Conservation (phyloP, 2,329 filamentous ascomycete species). For the Claviceps pazoutovae region DNA sequence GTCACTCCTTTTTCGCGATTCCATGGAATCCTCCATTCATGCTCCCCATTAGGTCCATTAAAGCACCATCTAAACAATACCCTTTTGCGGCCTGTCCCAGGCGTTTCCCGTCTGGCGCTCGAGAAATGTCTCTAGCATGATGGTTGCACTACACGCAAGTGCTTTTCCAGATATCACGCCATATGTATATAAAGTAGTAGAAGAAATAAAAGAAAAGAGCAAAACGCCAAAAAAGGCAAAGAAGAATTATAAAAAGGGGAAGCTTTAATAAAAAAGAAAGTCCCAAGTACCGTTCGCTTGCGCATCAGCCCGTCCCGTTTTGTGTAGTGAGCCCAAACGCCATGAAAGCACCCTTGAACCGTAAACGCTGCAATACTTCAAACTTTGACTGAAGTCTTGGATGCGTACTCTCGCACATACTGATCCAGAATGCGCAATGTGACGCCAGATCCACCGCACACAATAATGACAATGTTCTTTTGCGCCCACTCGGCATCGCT, state of each 20-base stretch:
- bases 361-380: slow-evolving; percentile 1
- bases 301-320: not conserved
- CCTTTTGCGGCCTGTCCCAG: no score
- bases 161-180: not conserved
- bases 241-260: no score
- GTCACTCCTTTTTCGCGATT: no score
- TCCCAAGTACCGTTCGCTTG: not conserved
- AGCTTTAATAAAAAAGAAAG: not conserved
- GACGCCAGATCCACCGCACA: slow-evolving; percentile 68
- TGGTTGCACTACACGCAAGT: no score
- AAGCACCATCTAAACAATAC: no score
- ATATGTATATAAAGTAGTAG: not conserved
- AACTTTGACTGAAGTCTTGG: slow-evolving; percentile 18
- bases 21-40: no score
- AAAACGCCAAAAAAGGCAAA: not conserved
- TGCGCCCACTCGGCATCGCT: slow-evolving; percentile 43
- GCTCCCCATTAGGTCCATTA: no score
- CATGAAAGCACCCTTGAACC: not conserved
- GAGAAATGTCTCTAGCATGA: no score
- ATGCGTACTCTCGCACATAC: slow-evolving; percentile 36
- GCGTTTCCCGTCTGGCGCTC: no score
- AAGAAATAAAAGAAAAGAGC: not conserved
- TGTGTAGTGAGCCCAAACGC: not conserved
- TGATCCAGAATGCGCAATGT: slow-evolving; percentile 44
- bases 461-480: slow-evolving; percentile 67